Evolutionary conservation across 805 yeast species (phyloP), one percentile per base, ranked within the genome.

Genomic region (Komagataella pseudopastoris): DNA sequence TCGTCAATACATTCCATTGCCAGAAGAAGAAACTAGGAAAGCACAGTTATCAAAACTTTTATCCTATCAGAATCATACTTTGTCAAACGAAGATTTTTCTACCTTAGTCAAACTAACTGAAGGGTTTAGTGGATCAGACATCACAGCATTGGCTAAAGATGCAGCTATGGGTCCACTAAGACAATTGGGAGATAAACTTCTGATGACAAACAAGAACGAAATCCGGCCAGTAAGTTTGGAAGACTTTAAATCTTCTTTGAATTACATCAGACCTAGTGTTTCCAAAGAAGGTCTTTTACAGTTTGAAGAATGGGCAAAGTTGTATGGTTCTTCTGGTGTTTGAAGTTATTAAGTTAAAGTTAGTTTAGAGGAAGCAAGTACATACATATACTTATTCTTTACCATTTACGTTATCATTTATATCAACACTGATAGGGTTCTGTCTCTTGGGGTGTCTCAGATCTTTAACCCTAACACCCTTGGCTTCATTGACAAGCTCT

Each of bases 161-260:
- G 95, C 96, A 2, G 97, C 99, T 1, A 90, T 91, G 97, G 96
- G 96, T 1, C 98, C 99, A 1, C 70, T 93, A 44, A 74, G 99
- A 56, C 84, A 88, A 45, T 69, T 91, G 22, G 97, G 98, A 1
- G 97, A 91, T 53, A 81, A 83, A 48, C 74, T 91, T 51, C 71
- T 91, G 56, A 65, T 70, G 61, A 77, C 82, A 1, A 74, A 87
- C 1, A 81, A 88, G 43, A 87, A 84, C 51, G 80, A 80, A 53
- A 89, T 91, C 51, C 71, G 98, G 51, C 83, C 96, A 0, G 78
- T 93, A 50, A 71, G 74, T 20, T 66, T 88, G 49, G 69, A 69
- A 6, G 99, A 91, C 64, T 91, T 93, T 62, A 71, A 74, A 52
- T 78, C 71, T 47, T 86, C 96, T 58, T 74, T 93, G 70, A 77